Base-by-base conservation (phyloP, 2,329 filamentous ascomycete genomes). In the Sordariomycetes sp. region DNA sequence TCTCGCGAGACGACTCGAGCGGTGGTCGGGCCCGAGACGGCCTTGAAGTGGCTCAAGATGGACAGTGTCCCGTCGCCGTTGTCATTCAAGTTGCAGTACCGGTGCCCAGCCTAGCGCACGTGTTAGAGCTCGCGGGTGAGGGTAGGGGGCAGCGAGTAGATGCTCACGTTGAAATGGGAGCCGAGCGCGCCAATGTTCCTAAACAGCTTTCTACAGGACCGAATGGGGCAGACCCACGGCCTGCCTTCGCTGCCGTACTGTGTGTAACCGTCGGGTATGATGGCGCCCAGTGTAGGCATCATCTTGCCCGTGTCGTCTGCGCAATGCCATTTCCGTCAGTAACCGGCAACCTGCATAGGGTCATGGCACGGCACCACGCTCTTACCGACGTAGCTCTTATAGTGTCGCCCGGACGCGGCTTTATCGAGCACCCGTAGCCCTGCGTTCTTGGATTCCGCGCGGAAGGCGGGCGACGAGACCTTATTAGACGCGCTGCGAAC, bases 11-110 rank as follows among this genome's bases (percentile, higher is more conserved):
- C 60, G 15, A 70, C 59, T 2, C 51, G 51, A 1, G 51, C 51
- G 7, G 51, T n/a, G 24, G 25, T 34, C 5, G 13, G 51, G 4
- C 51, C 51, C 8, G 28, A 5, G 3, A n/a, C 17, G 10, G 51
- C 51, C 28, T 52, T 45, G 28, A 36, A 64, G 13, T n/a, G 8
- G 20, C 59, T 57, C 2, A 67, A 48, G 3, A 62, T 35, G 2
- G 65, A 64, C n/a, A 70, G 56, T 0, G 67, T 70, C 1, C 68
- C 68, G n/a, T 69, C 67, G 12, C 60, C 56, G 52, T 70, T 70
- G 56, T 70, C 68, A 35, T 70, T 69, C 52, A 68, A 62, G 51
- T 52, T 52, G n/a, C 12, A 13, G 25, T 8, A 15, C 3, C 51
- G 24, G 51, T 52, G 51, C 15, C 17, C 28, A 12, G 24, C 24